These are phyloP conservation scores for Elongisporangium anandrum DNA, from an alignment of 352 stramenopile species.

Conservation along the genomic window DNA sequence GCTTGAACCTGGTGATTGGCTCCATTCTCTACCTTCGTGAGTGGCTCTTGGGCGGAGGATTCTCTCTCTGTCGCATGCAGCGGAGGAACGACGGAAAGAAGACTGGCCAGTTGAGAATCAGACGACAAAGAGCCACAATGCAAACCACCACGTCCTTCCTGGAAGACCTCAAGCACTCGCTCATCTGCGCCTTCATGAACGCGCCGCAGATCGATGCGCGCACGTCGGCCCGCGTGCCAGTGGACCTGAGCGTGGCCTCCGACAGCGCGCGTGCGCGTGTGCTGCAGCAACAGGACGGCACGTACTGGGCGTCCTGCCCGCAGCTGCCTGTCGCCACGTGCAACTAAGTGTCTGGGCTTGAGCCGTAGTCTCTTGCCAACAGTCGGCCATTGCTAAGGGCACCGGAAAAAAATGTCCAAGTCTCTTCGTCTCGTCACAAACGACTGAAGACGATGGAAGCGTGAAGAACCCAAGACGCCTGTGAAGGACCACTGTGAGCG, in stretches of 20 bases:
- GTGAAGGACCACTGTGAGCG: neutral
- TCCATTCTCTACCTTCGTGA: neutral
- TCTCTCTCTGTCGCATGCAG: neutral
- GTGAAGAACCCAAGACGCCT: neutral
- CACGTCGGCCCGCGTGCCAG: slow-evolving; percentile 49
- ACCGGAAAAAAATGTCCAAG: neutral
- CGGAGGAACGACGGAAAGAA: neutral
- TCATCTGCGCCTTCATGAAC: slow-evolving; percentile 75
- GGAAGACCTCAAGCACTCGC: slow-evolving; percentile 44
- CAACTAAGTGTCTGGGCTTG: slow-evolving; percentile 6
- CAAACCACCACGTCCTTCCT: slow-evolving; percentile 23
- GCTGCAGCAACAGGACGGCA: slow-evolving; percentile 41
- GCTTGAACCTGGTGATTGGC: slow-evolving; percentile 9
- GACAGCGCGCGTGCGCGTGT: slow-evolving; percentile 37
- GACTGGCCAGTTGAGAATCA: neutral
- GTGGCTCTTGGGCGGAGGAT: neutral
- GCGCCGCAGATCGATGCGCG: slow-evolving; percentile 68
- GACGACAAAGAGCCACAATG: neutral
- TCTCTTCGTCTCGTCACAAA: neutral
- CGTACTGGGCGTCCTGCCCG: slow-evolving; percentile 50
- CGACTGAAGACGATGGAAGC: neutral
- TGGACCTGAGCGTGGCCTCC: slow-evolving; percentile 52
- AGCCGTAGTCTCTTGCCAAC: no score
- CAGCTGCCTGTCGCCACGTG: slow-evolving; percentile 45
- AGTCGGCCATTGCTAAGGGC: no score